These are phyloP conservation scores for Amaranthus tricolor DNA, from an alignment of 179 eudicot species.

Conservation along the genomic window DNA sequence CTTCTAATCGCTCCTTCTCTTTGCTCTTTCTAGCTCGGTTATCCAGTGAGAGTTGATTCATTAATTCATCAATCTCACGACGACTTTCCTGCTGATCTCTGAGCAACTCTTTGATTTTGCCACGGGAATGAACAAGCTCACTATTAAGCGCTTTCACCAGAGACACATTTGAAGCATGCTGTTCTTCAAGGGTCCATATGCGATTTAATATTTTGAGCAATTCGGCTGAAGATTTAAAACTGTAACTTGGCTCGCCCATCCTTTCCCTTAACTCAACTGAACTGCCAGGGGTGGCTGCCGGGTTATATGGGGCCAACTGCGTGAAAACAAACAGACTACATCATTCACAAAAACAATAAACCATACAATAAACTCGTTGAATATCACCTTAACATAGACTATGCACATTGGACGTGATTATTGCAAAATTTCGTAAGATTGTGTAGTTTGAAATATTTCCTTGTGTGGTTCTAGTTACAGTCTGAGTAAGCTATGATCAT, in stretches of 20 bases:
- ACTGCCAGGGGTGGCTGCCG: slow-evolving; percentile 71
- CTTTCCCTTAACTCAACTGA: slow-evolving; percentile 66
- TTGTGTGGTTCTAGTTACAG: no score
- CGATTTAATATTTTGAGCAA: slow-evolving; percentile 80
- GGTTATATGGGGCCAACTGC: slow-evolving; percentile 77
- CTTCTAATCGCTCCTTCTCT: slow-evolving; percentile 49
- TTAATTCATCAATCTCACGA: slow-evolving; percentile 57
- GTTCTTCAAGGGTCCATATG: slow-evolving; percentile 89
- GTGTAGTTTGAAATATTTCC: no score
- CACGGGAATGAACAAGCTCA: slow-evolving; percentile 66
- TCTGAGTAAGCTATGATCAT: no score
- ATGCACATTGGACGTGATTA: no score
- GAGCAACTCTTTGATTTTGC: slow-evolving; percentile 59
- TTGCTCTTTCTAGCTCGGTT: slow-evolving; percentile 42
- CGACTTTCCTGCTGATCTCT: slow-evolving; percentile 59
- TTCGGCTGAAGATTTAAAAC: slow-evolving; percentile 85
- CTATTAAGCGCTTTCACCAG: slow-evolving; percentile 70
- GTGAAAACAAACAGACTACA: slow-evolving; percentile 3
- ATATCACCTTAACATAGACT: no score
- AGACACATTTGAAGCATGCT: slow-evolving; percentile 59
- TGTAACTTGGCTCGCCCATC: slow-evolving; percentile 54
- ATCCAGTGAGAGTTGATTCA: slow-evolving; percentile 62
- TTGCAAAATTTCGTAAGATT: no score
- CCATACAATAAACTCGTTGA: no score
- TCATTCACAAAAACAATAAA: background rate